These are phyloP conservation scores for Acephala macrosclerotiorum DNA, from an alignment of 2,329 filamentous ascomycete species.

Conservation along the genomic window DNA sequence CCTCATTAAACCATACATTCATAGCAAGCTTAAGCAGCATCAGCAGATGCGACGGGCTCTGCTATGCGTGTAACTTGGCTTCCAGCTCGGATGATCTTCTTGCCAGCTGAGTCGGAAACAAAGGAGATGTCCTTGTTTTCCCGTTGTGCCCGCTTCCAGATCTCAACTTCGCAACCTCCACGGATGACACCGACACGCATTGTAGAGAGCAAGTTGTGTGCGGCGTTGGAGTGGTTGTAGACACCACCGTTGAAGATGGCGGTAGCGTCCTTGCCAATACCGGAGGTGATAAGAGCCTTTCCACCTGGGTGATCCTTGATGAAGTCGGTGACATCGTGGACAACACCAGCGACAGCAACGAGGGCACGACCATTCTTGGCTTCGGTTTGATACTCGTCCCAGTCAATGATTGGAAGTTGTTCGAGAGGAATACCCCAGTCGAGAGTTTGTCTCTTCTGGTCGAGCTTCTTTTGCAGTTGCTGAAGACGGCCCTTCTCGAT, in stretches of 20 bases:
- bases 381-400: slow-evolving; percentile 84
- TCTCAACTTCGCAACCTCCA: slow-evolving; percentile 88
- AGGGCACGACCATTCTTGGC: slow-evolving; percentile 80
- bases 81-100: slow-evolving; percentile 86
- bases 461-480: slow-evolving; percentile 91
- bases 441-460: slow-evolving; percentile 81
- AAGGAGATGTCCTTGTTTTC: slow-evolving; percentile 85
- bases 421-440: slow-evolving; percentile 90
- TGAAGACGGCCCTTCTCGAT: slow-evolving; percentile 92
- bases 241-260: slow-evolving; percentile 93
- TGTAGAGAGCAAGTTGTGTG: slow-evolving; percentile 86
- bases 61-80: slow-evolving; percentile 84
- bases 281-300: slow-evolving; percentile 83
- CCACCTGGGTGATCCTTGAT: slow-evolving; percentile 92
- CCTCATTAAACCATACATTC: slow-evolving; percentile 31
- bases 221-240: slow-evolving; percentile 88
- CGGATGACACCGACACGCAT: slow-evolving; percentile 89
- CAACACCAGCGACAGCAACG: slow-evolving; percentile 80
- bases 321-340: slow-evolving; percentile 85
- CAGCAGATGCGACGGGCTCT: slow-evolving; percentile 81
- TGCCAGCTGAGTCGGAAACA: slow-evolving; percentile 80
- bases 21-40: slow-evolving; percentile 68
- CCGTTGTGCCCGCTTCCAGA: slow-evolving; percentile 87
- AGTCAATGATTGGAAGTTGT: slow-evolving; percentile 84
- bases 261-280: slow-evolving; percentile 86